These are phyloP conservation scores for Coemansia sp. DNA, from an alignment of 192 early-diverging fungal species.

Conservation along the genomic window DNA sequence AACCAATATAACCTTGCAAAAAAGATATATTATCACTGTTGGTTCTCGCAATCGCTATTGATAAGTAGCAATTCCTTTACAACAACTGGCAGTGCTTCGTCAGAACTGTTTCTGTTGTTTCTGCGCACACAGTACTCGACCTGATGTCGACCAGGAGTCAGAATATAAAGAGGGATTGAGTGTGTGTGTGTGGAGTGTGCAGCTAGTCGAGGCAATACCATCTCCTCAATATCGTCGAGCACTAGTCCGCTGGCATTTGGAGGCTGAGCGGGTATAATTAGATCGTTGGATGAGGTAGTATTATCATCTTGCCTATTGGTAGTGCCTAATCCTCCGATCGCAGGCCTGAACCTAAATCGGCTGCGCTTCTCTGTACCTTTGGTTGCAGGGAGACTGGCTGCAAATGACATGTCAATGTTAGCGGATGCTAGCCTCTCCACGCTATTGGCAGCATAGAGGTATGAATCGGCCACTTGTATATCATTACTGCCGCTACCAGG, in stretches of 20 bases:
- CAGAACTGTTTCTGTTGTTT: neutral
- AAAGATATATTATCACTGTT: neutral
- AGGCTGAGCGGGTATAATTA: neutral
- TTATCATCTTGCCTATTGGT: neutral
- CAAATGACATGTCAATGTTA: constrained; percentile 2
- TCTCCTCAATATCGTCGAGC: constrained; percentile 29
- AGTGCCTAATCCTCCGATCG: constrained; percentile 8
- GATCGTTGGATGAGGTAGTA: neutral
- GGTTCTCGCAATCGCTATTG: constrained; percentile 3
- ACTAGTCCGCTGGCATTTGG: constrained; percentile 9
- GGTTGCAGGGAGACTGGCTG: neutral
- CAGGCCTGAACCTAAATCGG: constrained; percentile 8
- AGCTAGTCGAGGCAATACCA: constrained; percentile 23
- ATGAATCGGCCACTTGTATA: constrained; percentile 3
- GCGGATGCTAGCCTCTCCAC: constrained; percentile 9
- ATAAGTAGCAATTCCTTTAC: constrained; percentile 24
- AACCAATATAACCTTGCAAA: neutral
- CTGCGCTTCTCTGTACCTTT: neutral
- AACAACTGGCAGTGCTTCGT: neutral
- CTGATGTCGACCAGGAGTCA: constrained; percentile 24
- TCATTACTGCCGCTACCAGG: neutral
- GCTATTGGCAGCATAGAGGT: constrained; percentile 2
- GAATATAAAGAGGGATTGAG: constrained; percentile 21
- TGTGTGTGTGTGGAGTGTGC: constrained; percentile 7
- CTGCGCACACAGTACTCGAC: constrained; percentile 20